A percentile compares a stretch with the other conserved stretches of the same genome.
These are phyloP conservation scores for Begonia loranthoides DNA, from an alignment of 306 rosid genomes.

Conservation along the genomic window DNA sequence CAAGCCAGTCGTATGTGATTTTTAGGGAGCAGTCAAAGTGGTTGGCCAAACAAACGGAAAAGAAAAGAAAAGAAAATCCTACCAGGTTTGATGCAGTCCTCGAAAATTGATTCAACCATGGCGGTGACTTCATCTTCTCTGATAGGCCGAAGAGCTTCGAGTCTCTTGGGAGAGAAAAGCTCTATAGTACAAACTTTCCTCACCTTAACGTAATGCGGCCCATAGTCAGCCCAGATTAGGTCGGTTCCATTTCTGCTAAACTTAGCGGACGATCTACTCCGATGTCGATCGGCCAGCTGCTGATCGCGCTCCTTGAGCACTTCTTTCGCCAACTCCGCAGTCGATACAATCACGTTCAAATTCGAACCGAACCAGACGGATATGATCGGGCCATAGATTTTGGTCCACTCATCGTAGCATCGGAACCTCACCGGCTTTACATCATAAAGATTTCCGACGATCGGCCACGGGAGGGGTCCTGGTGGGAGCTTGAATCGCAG, in stretches of 20 bases:
- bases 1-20: too few species aligned
- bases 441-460: slow-evolving; percentile 82
- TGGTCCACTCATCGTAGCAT: slow-evolving; percentile 75
- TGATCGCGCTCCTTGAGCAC: slow-evolving; percentile 74
- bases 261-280: slow-evolving; percentile 60
- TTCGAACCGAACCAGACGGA: slow-evolving; percentile 88
- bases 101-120: slow-evolving; percentile 75
- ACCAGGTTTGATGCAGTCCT: slow-evolving; percentile 36
- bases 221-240: slow-evolving; percentile 90
- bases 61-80: not conserved
- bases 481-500: slow-evolving; percentile 76
- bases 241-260: slow-evolving; percentile 76
- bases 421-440: slow-evolving; percentile 72
- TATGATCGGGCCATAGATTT: slow-evolving; percentile 60
- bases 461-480: slow-evolving; percentile 66
- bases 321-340: slow-evolving; percentile 44
- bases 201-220: slow-evolving; percentile 91
- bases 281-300: slow-evolving; percentile 51
- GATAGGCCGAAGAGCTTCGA: slow-evolving; percentile 55
- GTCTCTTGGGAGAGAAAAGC: slow-evolving; percentile 67
- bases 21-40: too few species aligned
- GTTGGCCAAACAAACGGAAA: too few species aligned
- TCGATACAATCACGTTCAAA: slow-evolving; percentile 55
- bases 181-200: slow-evolving; percentile 86
- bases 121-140: slow-evolving; percentile 85